Base-by-base conservation (phyloP, 208 protist genomes). In the Trypanosoma scelopori region DNA sequence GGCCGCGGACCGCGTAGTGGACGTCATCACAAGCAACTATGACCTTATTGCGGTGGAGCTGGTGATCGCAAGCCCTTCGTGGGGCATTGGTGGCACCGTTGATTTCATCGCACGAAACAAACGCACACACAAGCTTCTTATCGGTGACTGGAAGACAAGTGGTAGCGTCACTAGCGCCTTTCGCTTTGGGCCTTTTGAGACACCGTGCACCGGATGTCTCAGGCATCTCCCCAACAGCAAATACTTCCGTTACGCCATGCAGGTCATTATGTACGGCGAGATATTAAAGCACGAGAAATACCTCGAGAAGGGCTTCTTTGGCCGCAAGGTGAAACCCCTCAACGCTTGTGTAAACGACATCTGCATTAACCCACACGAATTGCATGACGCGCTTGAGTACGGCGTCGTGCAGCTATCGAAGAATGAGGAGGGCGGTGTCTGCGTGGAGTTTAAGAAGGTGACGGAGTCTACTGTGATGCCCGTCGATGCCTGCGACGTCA, bases 91-190 rank as follows among this genome's bases (percentile, higher is more conserved):
- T 12, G 85, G 89, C 32, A 95, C 89, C 18, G 80, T 95, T 32
- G 89, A 95, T 71, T 79, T 95, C 39, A 65, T 95, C 25, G 89
- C 71, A 16, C 78, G 82, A 9, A 83, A 93, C 76, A 85, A 86
- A 56, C 84, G 65, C 27, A 79, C 72, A 16, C 66, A 78, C 3
- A 59, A 67, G n/a, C 66, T 95, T 52, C 62, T 95, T 4, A 87
- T 95, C 37, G 89, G 84, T 13, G 89, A 95, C 69, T 95, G 89
- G 87, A 95, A 95, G 65, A 95, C 89, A 45, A 90, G 79, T n/a
- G 86, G 86, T 16, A 84, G 76, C 43, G 71, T 82, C 16, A 73
- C 57, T n/a, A 89, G 78, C 48, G 77, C 81, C 43, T 95, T 95
- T 67, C 85, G 86, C 45, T 95, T 93, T 47, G 82, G 86, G 41